These are phyloP conservation scores for Allodekkera sacchari DNA, from an alignment of 805 yeast species.

Conservation along the genomic window DNA sequence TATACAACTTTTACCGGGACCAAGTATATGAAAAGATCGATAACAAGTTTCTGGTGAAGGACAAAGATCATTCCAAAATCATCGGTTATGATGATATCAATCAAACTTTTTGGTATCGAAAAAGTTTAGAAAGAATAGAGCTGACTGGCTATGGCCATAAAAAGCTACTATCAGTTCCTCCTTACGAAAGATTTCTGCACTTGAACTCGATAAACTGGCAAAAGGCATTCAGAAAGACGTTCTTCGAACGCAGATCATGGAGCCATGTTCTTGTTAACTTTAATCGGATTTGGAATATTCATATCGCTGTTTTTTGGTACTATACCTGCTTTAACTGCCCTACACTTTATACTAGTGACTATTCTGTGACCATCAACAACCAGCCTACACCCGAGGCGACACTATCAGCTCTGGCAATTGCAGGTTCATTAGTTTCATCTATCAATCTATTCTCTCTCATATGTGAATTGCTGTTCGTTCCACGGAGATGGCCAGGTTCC, in stretches of 20 bases:
- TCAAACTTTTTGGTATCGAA: conserved; percentile 77
- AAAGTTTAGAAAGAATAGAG: conserved; percentile 53
- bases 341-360: conserved; percentile 53
- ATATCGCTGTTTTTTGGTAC: conserved; percentile 68
- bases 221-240: conserved; percentile 65
- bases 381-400: conserved; percentile 51
- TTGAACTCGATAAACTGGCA: conserved; percentile 58
- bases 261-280: conserved; percentile 64
- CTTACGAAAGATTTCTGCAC: conserved; percentile 45
- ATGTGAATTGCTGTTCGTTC: conserved; percentile 56
- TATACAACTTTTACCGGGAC: conserved; percentile 52
- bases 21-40: conserved; percentile 40
- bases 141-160: conserved; percentile 29
- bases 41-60: conserved; percentile 37
- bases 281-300: conserved; percentile 74
- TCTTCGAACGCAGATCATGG: conserved; percentile 70
- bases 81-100: conserved; percentile 90
- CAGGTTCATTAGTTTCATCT: conserved; percentile 54
- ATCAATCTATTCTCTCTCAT: conserved; percentile 49
- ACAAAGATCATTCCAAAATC: conserved; percentile 56
- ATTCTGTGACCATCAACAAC: conserved; percentile 44
- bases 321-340: conserved; percentile 64
- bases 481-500: conserved; percentile 68
- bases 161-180: conserved; percentile 43
- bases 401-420: conserved; percentile 53